Evolutionary conservation across 2,329 filamentous ascomycete genomes (phyloP), one percentile per base, ranked within the genome.

Genomic region (Claviceps sp.): DNA sequence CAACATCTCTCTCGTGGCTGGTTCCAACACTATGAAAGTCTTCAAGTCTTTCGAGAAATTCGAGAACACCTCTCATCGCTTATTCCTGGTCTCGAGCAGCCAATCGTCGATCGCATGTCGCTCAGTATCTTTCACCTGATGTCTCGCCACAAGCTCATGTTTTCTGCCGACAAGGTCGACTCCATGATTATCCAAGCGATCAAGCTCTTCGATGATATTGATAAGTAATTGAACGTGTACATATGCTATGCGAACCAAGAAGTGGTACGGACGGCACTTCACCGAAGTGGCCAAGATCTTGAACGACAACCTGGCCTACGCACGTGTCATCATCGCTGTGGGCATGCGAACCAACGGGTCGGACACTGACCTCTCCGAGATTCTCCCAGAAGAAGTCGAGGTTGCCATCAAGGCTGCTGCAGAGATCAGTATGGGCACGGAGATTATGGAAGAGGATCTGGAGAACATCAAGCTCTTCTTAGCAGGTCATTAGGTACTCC

Each of bases 191-290:
- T 98, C 54, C 93, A 98, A 73, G 90, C 90, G 53, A 93, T 98
- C 66, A 85, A 86, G 58, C 81, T 96, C 49, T 78, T 98, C 47
- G 93, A 98, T 66, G 93, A 98, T 58, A 75, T 98, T 55, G 93
- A 98, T 75, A 98, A 98, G 78, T 93, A 98, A 72, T 77, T 98
- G 58, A 98, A 98, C 76, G 93, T 88, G 61, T 22, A 20, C 20
- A 20, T 97, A 96, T 66, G 91, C 93, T 58, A 98, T 98, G 93
- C 81, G 93, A 69, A 89, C 96, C 56, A 97, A 97, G 82, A 93
- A 98, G 71, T 98, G 93, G 93, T 98, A 98, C 67, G 93, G 93
- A 63, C 98, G 93, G 93, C 93, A 97, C 72, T 98, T 97, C 76
- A 93, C 93, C 42, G 93, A 98, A 75, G 83, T 98, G 78, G 90